Evolutionary conservation across 768 basidiomycete genomes (phyloP).

Genomic region (Amanita thiersii): DNA sequence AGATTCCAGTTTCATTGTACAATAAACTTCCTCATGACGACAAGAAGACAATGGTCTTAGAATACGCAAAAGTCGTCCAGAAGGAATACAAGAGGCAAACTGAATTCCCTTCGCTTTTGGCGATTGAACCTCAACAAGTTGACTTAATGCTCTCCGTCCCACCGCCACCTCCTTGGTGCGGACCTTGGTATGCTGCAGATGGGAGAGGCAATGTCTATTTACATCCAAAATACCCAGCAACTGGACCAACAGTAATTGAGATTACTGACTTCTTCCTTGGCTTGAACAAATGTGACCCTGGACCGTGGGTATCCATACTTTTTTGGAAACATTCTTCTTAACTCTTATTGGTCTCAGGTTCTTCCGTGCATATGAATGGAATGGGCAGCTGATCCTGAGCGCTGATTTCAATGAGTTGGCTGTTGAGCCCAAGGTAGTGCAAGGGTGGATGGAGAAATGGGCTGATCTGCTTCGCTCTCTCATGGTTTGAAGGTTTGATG

Average conservation of each 20-base stretch:
- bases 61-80: conserved; percentile 11
- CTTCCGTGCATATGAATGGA: conserved; percentile 15
- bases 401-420: conserved; percentile 14
- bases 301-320: conserved; percentile 10
- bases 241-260: conserved; percentile 11
- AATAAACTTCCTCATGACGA: conserved; percentile 10
- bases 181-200: conserved; percentile 13
- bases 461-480: conserved; percentile 11
- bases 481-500: not conserved
- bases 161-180: conserved; percentile 12
- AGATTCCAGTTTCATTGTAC: conserved; percentile 11
- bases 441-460: conserved; percentile 13
- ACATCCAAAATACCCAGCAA: conserved; percentile 7
- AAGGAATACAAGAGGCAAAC: conserved; percentile 14
- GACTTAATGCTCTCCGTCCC: conserved; percentile 11
- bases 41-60: conserved; percentile 10
- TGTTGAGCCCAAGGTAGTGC: conserved; percentile 11
- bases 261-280: conserved; percentile 14
- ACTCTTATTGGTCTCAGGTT: conserved; percentile 8
- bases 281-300: conserved; percentile 14
- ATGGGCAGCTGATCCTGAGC: conserved; percentile 12
- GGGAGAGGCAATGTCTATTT: conserved; percentile 12
- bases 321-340: not conserved
- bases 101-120: conserved; percentile 11
- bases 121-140: conserved; percentile 12